These are phyloP conservation scores for Olyra latifolia DNA, from an alignment of 176 grass and related monocot genomes.

Conservation along the genomic window DNA sequence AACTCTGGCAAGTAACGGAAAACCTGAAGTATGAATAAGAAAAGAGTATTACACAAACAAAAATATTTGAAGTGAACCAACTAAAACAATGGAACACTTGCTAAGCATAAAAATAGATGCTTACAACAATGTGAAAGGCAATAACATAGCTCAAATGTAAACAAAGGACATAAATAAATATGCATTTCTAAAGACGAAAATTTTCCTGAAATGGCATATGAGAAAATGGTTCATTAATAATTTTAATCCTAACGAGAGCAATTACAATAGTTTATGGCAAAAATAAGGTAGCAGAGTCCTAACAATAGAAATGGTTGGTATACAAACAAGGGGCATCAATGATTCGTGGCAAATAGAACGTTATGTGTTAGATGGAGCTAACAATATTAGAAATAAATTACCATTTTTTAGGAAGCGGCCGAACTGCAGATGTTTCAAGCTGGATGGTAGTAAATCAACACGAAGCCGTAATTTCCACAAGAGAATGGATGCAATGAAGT, in stretches of 20 bases:
- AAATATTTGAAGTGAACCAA: background rate
- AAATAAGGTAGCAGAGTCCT: background rate
- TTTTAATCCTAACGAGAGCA: background rate
- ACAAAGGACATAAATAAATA: background rate
- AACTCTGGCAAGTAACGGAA: constrained; percentile 64
- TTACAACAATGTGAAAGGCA: background rate
- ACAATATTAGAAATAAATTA: constrained; percentile 34
- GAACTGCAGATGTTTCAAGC: constrained; percentile 63
- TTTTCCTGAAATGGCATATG: background rate
- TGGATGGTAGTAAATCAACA: constrained; percentile 65
- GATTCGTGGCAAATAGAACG: background rate
- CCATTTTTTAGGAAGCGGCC: constrained; percentile 79
- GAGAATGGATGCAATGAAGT: constrained; percentile 75
- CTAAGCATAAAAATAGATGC: background rate
- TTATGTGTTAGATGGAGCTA: background rate
- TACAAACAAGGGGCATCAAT: background rate
- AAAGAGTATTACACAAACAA: constrained; percentile 13
- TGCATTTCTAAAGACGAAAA: background rate
- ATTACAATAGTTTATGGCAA: background rate
- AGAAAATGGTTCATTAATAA: background rate
- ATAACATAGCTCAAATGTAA: background rate
- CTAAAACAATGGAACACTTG: background rate
- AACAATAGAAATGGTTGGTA: background rate
- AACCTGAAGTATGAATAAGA: constrained; percentile 42
- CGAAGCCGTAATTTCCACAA: constrained; percentile 57